These are phyloP conservation scores for Grosmannia clavigera DNA, from an alignment of 2,329 filamentous ascomycete species.

Conservation along the genomic window DNA sequence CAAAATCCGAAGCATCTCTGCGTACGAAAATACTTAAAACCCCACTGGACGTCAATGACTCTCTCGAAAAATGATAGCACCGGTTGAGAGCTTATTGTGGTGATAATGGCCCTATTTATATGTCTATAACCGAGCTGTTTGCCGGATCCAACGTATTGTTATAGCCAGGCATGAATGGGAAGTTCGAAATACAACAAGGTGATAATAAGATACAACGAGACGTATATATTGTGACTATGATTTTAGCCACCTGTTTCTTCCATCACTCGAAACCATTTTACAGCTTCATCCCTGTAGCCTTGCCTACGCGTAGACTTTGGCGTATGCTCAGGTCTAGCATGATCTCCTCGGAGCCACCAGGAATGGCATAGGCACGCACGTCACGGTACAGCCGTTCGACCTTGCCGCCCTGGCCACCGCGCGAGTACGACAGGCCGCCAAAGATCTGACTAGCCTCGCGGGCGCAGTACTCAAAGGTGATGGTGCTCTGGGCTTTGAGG, in stretches of 20 bases:
- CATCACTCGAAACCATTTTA: slow-evolving; percentile 27
- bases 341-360: slow-evolving; percentile 93
- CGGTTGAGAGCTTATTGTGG: too few relatives aligned
- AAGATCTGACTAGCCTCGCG: slow-evolving; percentile 96
- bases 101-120: too few relatives aligned
- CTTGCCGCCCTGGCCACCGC: slow-evolving; percentile 90
- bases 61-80: background rate
- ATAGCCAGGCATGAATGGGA: too few relatives aligned
- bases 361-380: slow-evolving; percentile 90
- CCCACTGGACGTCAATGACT: too few relatives aligned
- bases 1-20: background rate
- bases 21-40: too few relatives aligned
- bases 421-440: slow-evolving; percentile 80
- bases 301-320: slow-evolving; percentile 65
- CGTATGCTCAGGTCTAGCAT: slow-evolving; percentile 96
- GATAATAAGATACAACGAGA: background rate
- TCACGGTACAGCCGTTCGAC: slow-evolving; percentile 91
- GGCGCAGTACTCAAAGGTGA: slow-evolving; percentile 96
- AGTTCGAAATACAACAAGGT: background rate
- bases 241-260: background rate
- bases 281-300: slow-evolving; percentile 92
- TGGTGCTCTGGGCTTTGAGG: slow-evolving; percentile 86
- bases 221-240: background rate
- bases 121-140: too few relatives aligned
- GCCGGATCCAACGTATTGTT: too few relatives aligned